Evolutionary conservation across 1,284 basidiomycete species (phyloP).

Genomic region (Rhodotorula sp.): DNA sequence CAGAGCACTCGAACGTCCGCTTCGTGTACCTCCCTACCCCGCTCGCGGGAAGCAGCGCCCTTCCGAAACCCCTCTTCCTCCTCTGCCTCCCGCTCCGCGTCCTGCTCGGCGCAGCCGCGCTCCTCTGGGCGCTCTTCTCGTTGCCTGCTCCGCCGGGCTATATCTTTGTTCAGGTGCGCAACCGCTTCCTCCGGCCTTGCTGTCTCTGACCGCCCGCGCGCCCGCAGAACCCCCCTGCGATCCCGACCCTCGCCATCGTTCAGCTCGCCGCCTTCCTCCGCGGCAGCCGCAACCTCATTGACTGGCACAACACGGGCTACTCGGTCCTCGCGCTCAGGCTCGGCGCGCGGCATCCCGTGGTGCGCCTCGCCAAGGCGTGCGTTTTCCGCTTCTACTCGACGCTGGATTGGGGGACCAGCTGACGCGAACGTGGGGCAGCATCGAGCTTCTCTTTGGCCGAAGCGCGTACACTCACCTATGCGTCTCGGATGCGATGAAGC

Average conservation of each 20-base stretch:
- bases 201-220: conserved; percentile 21
- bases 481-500: conserved; percentile 85
- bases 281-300: conserved; percentile 85
- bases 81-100: conserved; percentile 80
- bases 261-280: conserved; percentile 65
- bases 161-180: conserved; percentile 81
- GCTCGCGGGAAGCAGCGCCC: conserved; percentile 59
- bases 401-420: too few species aligned
- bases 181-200: neutral
- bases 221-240: conserved; percentile 87
- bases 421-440: conserved; percentile 57
- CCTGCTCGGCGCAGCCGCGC: conserved; percentile 64
- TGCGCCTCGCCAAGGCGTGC: conserved; percentile 72
- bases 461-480: conserved; percentile 87
- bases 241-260: conserved; percentile 86
- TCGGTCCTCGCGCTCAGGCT: conserved; percentile 85
- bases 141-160: conserved; percentile 72
- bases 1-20: conserved; percentile 64
- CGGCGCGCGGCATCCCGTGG: conserved; percentile 67
- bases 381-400: conserved; percentile 28
- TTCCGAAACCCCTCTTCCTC: conserved; percentile 67
- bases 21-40: conserved; percentile 69
- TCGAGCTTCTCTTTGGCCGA: conserved; percentile 76
- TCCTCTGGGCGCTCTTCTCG: conserved; percentile 66
- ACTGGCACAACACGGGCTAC: conserved; percentile 98